phyloP scores from a whole-genome alignment of 2,329 filamentous ascomycete genomes.

The Colletotrichum cereale region DNA sequence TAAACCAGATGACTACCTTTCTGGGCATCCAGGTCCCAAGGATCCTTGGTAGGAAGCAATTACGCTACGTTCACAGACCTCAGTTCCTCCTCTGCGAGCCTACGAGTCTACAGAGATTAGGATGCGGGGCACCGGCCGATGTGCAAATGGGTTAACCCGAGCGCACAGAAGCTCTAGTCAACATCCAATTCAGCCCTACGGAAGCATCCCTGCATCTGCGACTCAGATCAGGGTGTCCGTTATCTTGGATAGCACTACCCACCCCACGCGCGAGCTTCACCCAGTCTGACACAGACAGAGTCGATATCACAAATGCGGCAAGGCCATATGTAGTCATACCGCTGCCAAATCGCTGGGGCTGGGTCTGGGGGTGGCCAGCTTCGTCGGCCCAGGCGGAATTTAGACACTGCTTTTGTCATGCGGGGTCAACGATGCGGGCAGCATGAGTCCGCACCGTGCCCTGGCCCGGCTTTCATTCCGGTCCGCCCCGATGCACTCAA shows the following conservation, averaged over 20 bases:
- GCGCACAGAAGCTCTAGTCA: background rate
- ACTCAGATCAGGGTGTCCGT: constrained; percentile 2
- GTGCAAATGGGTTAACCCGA: background rate
- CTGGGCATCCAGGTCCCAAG: background rate
- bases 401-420: background rate
- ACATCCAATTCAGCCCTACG: constrained; percentile 32
- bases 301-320: background rate
- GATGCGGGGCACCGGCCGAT: constrained; percentile 24
- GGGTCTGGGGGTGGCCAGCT: background rate
- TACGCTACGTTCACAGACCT: background rate
- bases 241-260: constrained; percentile 4
- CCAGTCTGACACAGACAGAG: constrained; percentile 6
- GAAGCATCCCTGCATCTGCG: constrained; percentile 13
- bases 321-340: background rate
- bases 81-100: background rate
- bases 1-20: constrained; percentile 6
- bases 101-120: background rate
- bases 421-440: background rate
- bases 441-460: background rate
- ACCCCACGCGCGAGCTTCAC: background rate
- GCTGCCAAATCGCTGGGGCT: background rate
- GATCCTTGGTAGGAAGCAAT: background rate
- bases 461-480: background rate
- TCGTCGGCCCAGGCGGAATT: background rate
- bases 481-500: background rate